Evolutionary conservation across 192 early-diverging fungal species (phyloP).

Genomic region (Paraglomus occultum): DNA sequence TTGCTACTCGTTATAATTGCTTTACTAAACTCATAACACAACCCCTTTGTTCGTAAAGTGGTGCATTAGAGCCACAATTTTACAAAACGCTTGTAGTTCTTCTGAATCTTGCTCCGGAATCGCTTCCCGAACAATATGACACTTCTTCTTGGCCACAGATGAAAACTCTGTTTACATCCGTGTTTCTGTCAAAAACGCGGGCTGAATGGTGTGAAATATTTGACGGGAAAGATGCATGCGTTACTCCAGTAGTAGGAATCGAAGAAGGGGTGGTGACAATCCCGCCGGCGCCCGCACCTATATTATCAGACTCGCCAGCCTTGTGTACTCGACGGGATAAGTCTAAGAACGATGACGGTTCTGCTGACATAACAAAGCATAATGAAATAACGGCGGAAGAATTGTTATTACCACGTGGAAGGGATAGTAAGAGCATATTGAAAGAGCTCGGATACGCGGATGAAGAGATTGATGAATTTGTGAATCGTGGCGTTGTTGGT

Average conservation of each 20-base stretch:
- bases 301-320: conserved; percentile 52
- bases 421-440: conserved; percentile 45
- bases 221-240: conserved; percentile 61
- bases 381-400: conserved; percentile 23
- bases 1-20: not conserved
- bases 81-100: conserved; percentile 51
- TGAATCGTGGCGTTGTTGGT: conserved; percentile 32
- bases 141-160: conserved; percentile 51
- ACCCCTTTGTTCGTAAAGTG: conserved; percentile 31
- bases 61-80: conserved; percentile 66
- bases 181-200: conserved; percentile 58
- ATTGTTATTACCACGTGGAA: conserved; percentile 42
- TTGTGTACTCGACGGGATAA: not conserved
- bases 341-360: too few species aligned
- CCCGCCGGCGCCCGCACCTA: conserved; percentile 52
- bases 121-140: conserved; percentile 51
- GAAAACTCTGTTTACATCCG: conserved; percentile 44
- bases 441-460: conserved; percentile 42
- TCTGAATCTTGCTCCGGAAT: conserved; percentile 36
- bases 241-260: conserved; percentile 58
- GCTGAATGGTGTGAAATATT: conserved; percentile 62
- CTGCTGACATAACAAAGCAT: too few species aligned
- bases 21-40: not conserved
- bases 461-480: conserved; percentile 38
- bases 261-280: conserved; percentile 17